Conservation (phyloP, 2,329 filamentous ascomycete genomes). For the Trichoderma brevicompactum region DNA sequence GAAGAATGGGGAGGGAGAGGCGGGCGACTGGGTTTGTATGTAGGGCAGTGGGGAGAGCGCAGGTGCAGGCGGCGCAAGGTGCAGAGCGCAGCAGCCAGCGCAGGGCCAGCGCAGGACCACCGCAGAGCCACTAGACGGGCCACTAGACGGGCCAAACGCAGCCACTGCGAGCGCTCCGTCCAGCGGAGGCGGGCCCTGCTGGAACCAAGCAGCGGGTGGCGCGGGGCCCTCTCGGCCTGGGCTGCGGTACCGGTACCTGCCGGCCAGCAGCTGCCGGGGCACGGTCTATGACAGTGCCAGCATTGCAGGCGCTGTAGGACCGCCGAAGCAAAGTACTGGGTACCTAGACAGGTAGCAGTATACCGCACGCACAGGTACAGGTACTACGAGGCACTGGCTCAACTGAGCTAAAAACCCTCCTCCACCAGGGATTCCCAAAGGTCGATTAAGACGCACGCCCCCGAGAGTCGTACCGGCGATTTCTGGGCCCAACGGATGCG, state of each 20-base stretch:
- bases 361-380: background rate
- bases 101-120: constrained; percentile 20
- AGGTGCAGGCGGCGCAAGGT: constrained; percentile 2
- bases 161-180: constrained; percentile 20
- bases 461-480: constrained; percentile 7
- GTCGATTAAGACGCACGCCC: constrained; percentile 22
- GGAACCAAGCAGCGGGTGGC: constrained; percentile 30
- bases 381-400: background rate
- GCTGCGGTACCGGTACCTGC: constrained; percentile 2
- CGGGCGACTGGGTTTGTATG: constrained; percentile 32
- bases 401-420: constrained; percentile 11
- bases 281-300: too few relatives aligned
- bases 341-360: too few relatives aligned
- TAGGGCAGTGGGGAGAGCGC: constrained; percentile 30
- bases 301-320: too few relatives aligned
- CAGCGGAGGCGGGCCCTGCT: constrained; percentile 29
- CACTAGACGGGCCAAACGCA: constrained; percentile 17
- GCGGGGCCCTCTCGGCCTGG: constrained; percentile 23
- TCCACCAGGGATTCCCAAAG: background rate
- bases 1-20: constrained; percentile 29
- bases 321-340: too few relatives aligned
- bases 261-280: too few relatives aligned
- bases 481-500: constrained; percentile 17
- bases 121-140: constrained; percentile 13
- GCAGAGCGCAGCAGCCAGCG: constrained; percentile 10